Evolutionary conservation across 768 basidiomycete genomes (phyloP).

Genomic region (Suillus fuscotomentosus): DNA sequence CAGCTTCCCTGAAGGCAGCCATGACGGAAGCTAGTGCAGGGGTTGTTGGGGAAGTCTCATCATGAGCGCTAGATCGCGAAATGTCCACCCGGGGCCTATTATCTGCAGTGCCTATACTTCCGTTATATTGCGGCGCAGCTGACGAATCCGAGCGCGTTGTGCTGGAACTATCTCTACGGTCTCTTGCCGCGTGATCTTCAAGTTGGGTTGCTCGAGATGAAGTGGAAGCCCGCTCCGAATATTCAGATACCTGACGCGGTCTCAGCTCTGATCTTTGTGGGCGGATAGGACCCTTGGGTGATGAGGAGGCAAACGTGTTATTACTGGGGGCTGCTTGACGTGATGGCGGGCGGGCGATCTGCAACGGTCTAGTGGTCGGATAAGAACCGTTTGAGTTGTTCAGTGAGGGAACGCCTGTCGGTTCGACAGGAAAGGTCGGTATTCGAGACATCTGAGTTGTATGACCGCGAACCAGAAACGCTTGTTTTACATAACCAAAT

Average conservation of each 20-base stretch:
- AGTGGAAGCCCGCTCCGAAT: conserved; percentile 49
- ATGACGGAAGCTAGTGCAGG: conserved; percentile 54
- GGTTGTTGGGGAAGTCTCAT: conserved; percentile 32
- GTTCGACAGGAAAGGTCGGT: conserved; percentile 49
- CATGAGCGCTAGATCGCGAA: conserved; percentile 10
- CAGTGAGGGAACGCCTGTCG: conserved; percentile 42
- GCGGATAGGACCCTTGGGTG: conserved; percentile 54
- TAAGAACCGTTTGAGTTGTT: conserved; percentile 39
- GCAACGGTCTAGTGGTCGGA: conserved; percentile 52
- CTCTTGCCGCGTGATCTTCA: conserved; percentile 24
- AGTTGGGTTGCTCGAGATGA: conserved; percentile 35
- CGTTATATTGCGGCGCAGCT: conserved; percentile 30
- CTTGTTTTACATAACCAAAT: background rate
- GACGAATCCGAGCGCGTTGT: conserved; percentile 48
- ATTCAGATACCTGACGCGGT: conserved; percentile 50
- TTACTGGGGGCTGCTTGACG: conserved; percentile 54
- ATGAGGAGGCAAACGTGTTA: conserved; percentile 32
- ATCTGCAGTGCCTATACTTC: conserved; percentile 17
- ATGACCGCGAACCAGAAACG: background rate
- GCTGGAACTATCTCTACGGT: conserved; percentile 50
- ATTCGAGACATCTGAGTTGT: conserved; percentile 51
- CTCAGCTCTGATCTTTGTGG: conserved; percentile 70
- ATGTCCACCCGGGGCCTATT: conserved; percentile 18
- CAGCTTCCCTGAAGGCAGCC: conserved; percentile 68
- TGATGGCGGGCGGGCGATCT: conserved; percentile 56